phyloP scores from a whole-genome alignment of 2,329 filamentous ascomycete genomes.

The Botrytis byssoidea region DNA sequence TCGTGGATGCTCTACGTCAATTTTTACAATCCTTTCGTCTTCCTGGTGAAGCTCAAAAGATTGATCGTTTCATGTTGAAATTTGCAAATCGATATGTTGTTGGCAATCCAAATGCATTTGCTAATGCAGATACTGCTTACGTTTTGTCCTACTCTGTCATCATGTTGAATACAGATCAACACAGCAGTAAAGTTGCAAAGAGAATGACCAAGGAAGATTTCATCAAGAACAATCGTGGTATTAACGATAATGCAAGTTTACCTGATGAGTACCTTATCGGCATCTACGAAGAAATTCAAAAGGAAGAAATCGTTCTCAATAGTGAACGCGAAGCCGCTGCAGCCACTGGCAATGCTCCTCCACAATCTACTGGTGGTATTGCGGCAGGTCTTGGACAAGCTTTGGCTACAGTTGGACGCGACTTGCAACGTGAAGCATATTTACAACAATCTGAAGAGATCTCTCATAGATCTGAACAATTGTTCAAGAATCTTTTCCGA shows the following conservation, averaged over 20 bases:
- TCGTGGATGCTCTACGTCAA: conserved; percentile 85
- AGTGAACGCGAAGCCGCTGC: conserved; percentile 90
- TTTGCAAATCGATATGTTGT: conserved; percentile 95
- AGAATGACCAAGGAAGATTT: conserved; percentile 97
- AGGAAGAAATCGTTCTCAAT: conserved; percentile 90
- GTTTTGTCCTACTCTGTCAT: conserved; percentile 96
- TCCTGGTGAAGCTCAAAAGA: conserved; percentile 96
- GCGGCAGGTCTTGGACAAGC: conserved; percentile 84
- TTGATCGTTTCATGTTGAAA: conserved; percentile 98
- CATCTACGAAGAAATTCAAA: conserved; percentile 90
- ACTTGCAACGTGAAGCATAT: conserved; percentile 89
- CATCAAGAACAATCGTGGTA: conserved; percentile 97
- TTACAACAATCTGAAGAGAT: conserved; percentile 96
- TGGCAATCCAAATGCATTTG: conserved; percentile 95
- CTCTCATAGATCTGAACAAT: conserved; percentile 66
- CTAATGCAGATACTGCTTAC: conserved; percentile 96
- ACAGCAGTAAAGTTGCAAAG: conserved; percentile 78
- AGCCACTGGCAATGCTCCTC: conserved; percentile 62
- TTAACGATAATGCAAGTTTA: conserved; percentile 93
- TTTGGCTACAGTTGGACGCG: conserved; percentile 85
- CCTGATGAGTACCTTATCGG: conserved; percentile 85
- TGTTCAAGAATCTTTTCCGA: conserved; percentile 90
- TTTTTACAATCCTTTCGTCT: conserved; percentile 94
- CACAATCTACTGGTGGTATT: conserved; percentile 64
- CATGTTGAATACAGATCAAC: conserved; percentile 91